Evolutionary conservation across 257 asterid genomes (phyloP).

Genomic region (Capsicum rhomboideum): DNA sequence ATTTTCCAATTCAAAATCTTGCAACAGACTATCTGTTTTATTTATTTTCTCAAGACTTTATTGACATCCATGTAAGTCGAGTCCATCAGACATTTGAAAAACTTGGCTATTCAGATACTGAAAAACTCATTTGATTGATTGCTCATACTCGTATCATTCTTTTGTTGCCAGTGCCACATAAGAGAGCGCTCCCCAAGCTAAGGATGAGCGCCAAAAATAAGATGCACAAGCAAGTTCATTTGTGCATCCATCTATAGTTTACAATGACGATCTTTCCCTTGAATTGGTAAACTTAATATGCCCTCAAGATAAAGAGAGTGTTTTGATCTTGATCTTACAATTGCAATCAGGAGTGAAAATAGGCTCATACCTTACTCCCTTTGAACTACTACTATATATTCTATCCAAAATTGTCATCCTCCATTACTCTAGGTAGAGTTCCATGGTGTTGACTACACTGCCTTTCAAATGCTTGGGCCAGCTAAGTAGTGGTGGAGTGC

Average conservation of each 20-base stretch:
- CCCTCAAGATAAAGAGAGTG: background rate
- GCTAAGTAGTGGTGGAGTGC: background rate
- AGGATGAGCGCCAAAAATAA: background rate
- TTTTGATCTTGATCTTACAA: background rate
- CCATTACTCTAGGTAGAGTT: background rate
- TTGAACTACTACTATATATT: background rate
- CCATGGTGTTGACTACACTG: background rate
- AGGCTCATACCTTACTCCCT: background rate
- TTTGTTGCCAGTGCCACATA: background rate
- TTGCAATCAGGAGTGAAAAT: background rate
- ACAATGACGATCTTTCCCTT: background rate
- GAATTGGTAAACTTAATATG: background rate
- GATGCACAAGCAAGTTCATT: background rate
- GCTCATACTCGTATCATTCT: background rate
- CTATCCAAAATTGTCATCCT: background rate
- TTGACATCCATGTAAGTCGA: background rate
- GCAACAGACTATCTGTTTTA: background rate
- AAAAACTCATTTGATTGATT: background rate
- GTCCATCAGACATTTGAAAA: background rate
- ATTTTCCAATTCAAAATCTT: background rate
- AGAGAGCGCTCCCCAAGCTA: background rate
- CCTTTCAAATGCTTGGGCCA: background rate
- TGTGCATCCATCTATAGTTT: background rate
- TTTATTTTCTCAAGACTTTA: background rate
- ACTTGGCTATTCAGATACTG: background rate